Evolutionary conservation across 495 filamentous ascomycete species (phyloP), one percentile per base, ranked within the genome.

Genomic region (Aspergillus campestris): DNA sequence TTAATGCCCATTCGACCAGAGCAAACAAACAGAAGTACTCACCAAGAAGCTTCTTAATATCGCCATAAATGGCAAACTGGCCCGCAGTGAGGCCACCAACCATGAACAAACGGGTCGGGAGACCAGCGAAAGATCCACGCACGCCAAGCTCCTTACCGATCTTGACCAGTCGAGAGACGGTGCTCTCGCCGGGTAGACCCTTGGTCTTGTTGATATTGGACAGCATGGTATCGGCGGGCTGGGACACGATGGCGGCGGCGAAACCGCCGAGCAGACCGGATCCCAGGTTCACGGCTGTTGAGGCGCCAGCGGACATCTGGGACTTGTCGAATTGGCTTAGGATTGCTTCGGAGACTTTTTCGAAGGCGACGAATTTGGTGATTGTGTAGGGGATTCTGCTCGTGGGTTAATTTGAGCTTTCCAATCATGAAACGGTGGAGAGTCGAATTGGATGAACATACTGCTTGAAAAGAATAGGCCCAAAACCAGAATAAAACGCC

Each of bases 141-240:
- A 98, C 56, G 61, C 92, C 92, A 56, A 98, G 85, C 73, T 98
- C 92, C 69, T 85, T 86, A 53, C 70, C 89, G 64, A 97, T 97
- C 84, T 96, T 96, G 75, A 95, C 78, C 51, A 98, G 74, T 67
- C 92, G 87, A 70, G 71, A 78, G 54, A 81, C 83, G 60, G 89
- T 98, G 64, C 91, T 82, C 79, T 98, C 91, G 71, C 92, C 92
- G 45, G 92, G 92, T 37, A 82, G 73, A 69, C 92, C 92, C 73
- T 87, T 88, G 70, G 89, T 94, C 88, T 98, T 98, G 87, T 98
- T 98, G 81, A 98, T 98, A 82, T 97, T 97, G 75, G 78, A 84
- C 57, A 98, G 82, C 92, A 97, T 97, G 62, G 92, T 98, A 69
- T 97, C 92, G 62, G 92, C 92, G 58, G 92, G 91, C 74, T 98